phyloP scores from a whole-genome alignment of 2,329 filamentous ascomycete species.

The Ampelomyces quisqualis region DNA sequence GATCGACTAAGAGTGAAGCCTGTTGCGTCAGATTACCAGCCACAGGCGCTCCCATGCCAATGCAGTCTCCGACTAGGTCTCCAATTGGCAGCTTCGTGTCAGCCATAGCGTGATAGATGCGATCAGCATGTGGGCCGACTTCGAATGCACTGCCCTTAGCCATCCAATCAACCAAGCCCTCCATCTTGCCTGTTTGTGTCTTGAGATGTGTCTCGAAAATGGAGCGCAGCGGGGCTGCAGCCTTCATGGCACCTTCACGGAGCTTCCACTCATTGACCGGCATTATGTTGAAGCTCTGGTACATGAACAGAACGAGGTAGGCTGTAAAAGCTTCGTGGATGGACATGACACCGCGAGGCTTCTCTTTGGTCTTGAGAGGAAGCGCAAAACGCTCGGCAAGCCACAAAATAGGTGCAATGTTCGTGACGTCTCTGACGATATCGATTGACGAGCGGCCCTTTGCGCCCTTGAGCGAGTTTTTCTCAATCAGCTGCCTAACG shows the following conservation, averaged over 20 bases:
- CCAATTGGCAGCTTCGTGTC: conserved; percentile 50
- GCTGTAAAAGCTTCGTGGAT: conserved; percentile 53
- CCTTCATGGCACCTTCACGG: conserved; percentile 48
- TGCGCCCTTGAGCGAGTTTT: conserved; percentile 50
- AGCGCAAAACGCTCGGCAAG: conserved; percentile 65
- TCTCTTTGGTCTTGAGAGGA: conserved; percentile 63
- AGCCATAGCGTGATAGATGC: conserved; percentile 54
- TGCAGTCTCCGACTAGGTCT: conserved; percentile 54
- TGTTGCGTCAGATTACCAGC: conserved; percentile 57
- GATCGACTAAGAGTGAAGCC: conserved; percentile 55
- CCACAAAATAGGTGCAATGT: conserved; percentile 65
- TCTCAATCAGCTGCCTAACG: conserved; percentile 49
- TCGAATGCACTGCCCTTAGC: conserved; percentile 56
- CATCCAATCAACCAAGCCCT: conserved; percentile 54
- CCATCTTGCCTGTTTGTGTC: conserved; percentile 58
- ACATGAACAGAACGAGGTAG: conserved; percentile 65
- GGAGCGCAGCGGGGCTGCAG: conserved; percentile 65
- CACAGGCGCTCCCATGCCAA: conserved; percentile 53
- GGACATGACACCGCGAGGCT: conserved; percentile 58
- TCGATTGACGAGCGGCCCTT: conserved; percentile 51
- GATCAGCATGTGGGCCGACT: conserved; percentile 54
- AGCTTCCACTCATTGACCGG: conserved; percentile 53
- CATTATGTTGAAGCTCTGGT: conserved; percentile 57
- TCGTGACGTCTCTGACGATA: conserved; percentile 66
- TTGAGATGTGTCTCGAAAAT: conserved; percentile 66